Evolutionary conservation across 345 rosid genomes (phyloP).

Genomic region (Clarkia xantiana): DNA sequence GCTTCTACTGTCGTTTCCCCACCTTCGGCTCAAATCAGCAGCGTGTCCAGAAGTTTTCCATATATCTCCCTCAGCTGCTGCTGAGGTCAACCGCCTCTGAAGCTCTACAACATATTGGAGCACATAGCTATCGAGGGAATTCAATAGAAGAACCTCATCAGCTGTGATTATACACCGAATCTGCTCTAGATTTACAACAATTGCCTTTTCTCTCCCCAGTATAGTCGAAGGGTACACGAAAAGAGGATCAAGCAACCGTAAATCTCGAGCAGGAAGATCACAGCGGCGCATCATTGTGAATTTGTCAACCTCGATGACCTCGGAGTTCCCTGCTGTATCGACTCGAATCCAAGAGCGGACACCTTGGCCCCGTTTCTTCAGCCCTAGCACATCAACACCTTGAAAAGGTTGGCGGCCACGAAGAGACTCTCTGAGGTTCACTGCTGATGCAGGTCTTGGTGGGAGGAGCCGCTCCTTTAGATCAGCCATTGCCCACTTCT

Average conservation of each 20-base stretch:
- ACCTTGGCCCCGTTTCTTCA: conserved; percentile 83
- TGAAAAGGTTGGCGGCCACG: conserved; percentile 71
- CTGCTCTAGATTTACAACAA: conserved; percentile 90
- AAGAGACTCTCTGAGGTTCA: conserved; percentile 59
- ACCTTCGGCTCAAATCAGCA: conserved; percentile 36
- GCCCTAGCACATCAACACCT: conserved; percentile 61
- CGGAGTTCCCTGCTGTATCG: conserved; percentile 69
- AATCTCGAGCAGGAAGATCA: conserved; percentile 95
- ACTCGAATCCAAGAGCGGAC: conserved; percentile 95
- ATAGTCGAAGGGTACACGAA: conserved; percentile 96
- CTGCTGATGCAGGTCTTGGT: conserved; percentile 74
- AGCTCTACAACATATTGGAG: conserved; percentile 92
- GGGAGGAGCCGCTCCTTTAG: conserved; percentile 82
- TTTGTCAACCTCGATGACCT: conserved; percentile 87
- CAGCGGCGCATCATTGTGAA: conserved; percentile 96
- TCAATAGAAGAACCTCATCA: conserved; percentile 85
- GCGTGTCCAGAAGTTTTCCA: conserved; percentile 52
- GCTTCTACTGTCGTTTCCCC: conserved; percentile 30
- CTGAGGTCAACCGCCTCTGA: conserved; percentile 59
- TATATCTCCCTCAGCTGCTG: conserved; percentile 38
- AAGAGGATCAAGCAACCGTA: conserved; percentile 84
- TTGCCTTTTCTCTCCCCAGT: conserved; percentile 97
- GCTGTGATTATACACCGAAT: conserved; percentile 93
- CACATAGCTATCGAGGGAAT: conserved; percentile 95
- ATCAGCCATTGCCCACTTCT: conserved; percentile 46